Conservation (phyloP, 768 basidiomycete species). For the Dendrothele bispora region DNA sequence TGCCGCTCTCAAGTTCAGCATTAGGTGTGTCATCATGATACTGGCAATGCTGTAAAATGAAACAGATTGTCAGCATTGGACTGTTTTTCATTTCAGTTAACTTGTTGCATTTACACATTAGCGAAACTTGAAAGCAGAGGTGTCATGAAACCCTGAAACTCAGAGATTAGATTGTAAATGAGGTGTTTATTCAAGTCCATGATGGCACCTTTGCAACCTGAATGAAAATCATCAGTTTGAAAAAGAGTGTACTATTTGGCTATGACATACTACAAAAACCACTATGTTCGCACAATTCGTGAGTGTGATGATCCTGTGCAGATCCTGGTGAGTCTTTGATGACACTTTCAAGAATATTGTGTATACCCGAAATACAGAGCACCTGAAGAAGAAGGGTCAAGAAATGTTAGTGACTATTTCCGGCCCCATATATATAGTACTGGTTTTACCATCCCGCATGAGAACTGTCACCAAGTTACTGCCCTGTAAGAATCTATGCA, state of each 20-base stretch:
- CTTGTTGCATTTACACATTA: conserved; percentile 2
- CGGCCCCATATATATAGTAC: background rate
- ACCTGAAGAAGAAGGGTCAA: background rate
- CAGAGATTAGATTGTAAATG: too few species aligned
- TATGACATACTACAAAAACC: conserved; percentile 1
- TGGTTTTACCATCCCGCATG: conserved; percentile 5
- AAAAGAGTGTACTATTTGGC: background rate
- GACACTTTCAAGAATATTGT: too few species aligned
- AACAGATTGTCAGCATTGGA: too few species aligned
- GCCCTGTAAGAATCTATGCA: background rate
- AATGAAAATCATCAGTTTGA: background rate
- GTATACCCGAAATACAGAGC: conserved; percentile 2
- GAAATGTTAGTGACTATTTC: background rate
- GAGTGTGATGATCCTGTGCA: conserved; percentile 2
- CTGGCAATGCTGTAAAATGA: too few species aligned
- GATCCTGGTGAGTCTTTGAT: too few species aligned
- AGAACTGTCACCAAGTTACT: background rate
- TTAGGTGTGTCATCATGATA: too few species aligned
- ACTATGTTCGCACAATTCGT: conserved; percentile 1
- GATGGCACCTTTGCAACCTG: background rate
- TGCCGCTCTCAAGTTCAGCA: too few species aligned
- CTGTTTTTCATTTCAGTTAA: too few species aligned
- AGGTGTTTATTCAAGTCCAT: background rate
- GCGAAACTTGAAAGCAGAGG: background rate
- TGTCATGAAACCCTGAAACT: background rate